Conservation (phyloP, 352 stramenopile genomes). For the Pythium plurisporium region DNA sequence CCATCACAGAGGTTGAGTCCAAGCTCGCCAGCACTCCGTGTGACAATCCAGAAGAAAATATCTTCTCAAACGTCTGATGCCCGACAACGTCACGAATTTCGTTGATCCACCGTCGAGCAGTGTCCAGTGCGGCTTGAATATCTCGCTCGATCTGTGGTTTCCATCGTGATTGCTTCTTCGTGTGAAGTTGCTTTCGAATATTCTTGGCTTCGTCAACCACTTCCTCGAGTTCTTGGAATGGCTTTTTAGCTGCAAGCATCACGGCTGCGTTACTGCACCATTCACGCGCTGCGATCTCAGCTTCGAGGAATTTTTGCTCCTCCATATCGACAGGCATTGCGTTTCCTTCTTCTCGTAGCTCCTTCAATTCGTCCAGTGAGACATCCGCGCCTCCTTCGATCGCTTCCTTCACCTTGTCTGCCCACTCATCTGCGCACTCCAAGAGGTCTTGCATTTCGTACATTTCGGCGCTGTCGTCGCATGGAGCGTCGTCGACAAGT, state of each 20-base stretch:
- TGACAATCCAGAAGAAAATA: slow-evolving; percentile 29
- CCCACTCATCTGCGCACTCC: slow-evolving; percentile 82
- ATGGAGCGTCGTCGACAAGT: slow-evolving; percentile 81
- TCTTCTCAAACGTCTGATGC: slow-evolving; percentile 49
- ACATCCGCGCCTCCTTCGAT: slow-evolving; percentile 74
- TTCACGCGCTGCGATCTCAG: slow-evolving; percentile 72
- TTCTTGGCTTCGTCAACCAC: slow-evolving; percentile 54
- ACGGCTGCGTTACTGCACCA: slow-evolving; percentile 56
- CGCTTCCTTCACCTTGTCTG: slow-evolving; percentile 67
- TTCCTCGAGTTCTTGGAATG: slow-evolving; percentile 63
- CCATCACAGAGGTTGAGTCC: neutral
- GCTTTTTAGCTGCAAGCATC: slow-evolving; percentile 53
- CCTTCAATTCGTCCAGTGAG: slow-evolving; percentile 61
- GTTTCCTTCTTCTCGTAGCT: slow-evolving; percentile 70
- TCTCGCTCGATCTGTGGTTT: slow-evolving; percentile 80
- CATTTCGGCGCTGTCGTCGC: slow-evolving; percentile 80
- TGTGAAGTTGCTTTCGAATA: slow-evolving; percentile 66
- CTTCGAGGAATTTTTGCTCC: slow-evolving; percentile 73
- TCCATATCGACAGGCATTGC: slow-evolving; percentile 89
- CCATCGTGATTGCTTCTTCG: slow-evolving; percentile 78
- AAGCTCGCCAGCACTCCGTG: neutral
- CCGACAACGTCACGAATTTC: slow-evolving; percentile 73
- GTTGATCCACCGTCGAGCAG: slow-evolving; percentile 66
- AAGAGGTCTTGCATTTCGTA: slow-evolving; percentile 90
- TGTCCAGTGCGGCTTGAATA: slow-evolving; percentile 65